Base-by-base conservation (phyloP, 805 yeast genomes). In the Cyberlindnera petersonii region DNA sequence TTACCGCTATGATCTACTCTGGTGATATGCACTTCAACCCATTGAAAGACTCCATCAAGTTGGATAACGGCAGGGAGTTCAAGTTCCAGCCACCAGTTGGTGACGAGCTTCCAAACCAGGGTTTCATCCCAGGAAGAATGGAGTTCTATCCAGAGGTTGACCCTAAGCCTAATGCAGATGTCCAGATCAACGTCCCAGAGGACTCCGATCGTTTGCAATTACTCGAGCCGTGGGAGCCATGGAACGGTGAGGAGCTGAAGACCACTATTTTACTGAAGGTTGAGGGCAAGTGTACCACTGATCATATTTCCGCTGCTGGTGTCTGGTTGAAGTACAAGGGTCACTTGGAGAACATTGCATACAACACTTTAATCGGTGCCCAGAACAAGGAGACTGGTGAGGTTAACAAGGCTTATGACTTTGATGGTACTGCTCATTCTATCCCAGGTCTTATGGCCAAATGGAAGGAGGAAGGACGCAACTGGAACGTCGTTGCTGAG, bases 251-350 rank as follows among this genome's bases (percentile, higher is more conserved):
- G 59, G 98, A 91, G 61, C 65, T 91, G 49, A 71, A 76, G 47
- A 77, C 88, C 24, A 77, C 77, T 33, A 85, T 91, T 2, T 67
- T 89, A 45, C 65, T 91, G 59, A 91, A 91, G 67, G 98, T 93
- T 32, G 91, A 87, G 66, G 98, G 98, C 48, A 91, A 91, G 66
- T 93, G 98, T 73, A 91, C 98, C 29, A 91, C 98, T 26, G 98
- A 91, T 63, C 98, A 91, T 62, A 93, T 91, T 53, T 88, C 97
- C 19, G 98, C 98, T 37, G 98, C 98, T 32, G 98, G 98, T 58
- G 94, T 82, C 13, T 91, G 98, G 98, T 76, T 91, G 66, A 93
- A 93, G 71, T 91, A 93, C 71, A 93, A 93, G 70, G 98, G 98
- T 29, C 98, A 91, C 60, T 74, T 91, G 57, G 96, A 91, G 61